Evolutionary conservation across 139 green algal genomes (phyloP), one percentile per base, ranked within the genome.

Genomic region (Eudorina sp.): DNA sequence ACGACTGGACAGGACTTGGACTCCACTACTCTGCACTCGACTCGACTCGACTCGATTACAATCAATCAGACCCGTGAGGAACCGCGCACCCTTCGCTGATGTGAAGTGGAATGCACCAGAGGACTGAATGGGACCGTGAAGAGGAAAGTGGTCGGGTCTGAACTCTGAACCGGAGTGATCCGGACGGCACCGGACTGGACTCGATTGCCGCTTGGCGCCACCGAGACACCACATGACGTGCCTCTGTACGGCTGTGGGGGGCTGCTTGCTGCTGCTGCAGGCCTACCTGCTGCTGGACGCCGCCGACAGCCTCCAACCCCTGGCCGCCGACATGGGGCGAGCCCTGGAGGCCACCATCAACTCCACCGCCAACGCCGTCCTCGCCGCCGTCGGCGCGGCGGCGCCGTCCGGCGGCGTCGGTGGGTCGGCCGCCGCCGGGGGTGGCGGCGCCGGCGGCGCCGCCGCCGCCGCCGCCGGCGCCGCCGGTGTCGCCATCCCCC

Each of bases 281-380:
- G 90, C 73, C 0, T 95, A 96, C 76, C 83, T 94, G 60, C 89
- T 97, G 53, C 92, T 95, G 34, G 91, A 86, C 55, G 79, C 58
- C 40, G 58, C 79, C 27, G 58, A 75, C 79, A 76, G 58, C 40
- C 79, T 86, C 14, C 82, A 88, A 36, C 82, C 82, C 0, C 46
- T 80, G 11, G 82, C 64, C 16, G 45, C n/a, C 34, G 64, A 88
- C 64, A 78, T 88, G 64, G 64, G 62, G 14, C 58, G 46, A 23
- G 62, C 82, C 13, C 46, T 79, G 46, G 83, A 80, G 46, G 68
- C 48, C 31, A 73, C 64, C 34, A 60, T 79, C n/a, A 53, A 29
- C 13, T 53, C 51, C 23, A 75, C 46, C 83, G 34, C 77, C 36
- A 66, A 9, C 51, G 53, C 77, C 53, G 53, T 84, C 16, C 77